Evolutionary conservation across 129 eudicot genomes (phyloP), one percentile per base, ranked within the genome.

Genomic region (Erigeron canadensis): DNA sequence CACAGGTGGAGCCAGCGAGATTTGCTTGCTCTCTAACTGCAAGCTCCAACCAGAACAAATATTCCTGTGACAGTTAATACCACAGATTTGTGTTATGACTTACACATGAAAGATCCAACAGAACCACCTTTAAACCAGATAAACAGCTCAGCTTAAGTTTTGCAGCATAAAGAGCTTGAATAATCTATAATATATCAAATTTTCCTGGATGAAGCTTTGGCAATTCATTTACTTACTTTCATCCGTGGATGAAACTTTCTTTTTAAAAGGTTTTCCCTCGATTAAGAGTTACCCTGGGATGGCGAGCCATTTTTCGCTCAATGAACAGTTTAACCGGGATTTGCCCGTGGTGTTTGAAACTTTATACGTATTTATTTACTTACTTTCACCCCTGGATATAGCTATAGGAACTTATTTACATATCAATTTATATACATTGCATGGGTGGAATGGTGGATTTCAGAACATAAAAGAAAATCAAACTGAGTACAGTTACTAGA

Each of bases 171-270:
- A 70, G 51, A 40, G 34, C 28, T 34, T 47, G 19, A 34, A 28
- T 45, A 54, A 45, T 72, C 44, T 46, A 72, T n/a, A 72, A 69
- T 7, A 23, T 60, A 34, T 61, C 38, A 15, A 74, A 22, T 37
- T 17, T 56, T 19, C 21, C 41, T 5, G 4, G 6, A 57, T 57
- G 55, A 70, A 57, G 55, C 67, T 58, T 28, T 58, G 53, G 39
- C 34, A 28, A 28, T 28, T 28, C 3, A 28, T 28, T 28, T 28
- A 28, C 34, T 28, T 28, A 28, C 34, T 28, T 28, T 28, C 34
- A 28, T 28, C 34, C 34, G 3, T 28, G 34, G 34, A 28, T 28
- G 34, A 28, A 28, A 28, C 34, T 28, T 28, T 28, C 3, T 28
- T 28, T 28, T 28, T 28, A 28, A 28, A 28, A 28, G 34, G 34